Evolutionary conservation across 2,329 filamentous ascomycete genomes (phyloP).

Genomic region (Penicillium olsonii): DNA sequence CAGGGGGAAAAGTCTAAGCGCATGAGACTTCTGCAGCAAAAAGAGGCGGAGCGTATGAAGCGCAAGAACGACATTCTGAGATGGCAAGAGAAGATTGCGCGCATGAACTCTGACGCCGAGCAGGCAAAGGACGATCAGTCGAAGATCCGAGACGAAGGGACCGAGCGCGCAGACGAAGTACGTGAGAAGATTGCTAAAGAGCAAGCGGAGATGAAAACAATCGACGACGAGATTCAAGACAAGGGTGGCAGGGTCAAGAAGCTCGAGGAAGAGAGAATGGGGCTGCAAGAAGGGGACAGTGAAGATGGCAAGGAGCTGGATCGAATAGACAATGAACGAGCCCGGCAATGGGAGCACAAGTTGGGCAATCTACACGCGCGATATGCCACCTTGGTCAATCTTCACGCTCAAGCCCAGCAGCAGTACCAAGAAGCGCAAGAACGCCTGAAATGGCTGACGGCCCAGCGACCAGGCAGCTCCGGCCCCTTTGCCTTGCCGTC

Average conservation of each 20-base stretch:
- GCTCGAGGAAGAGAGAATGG: slow-evolving; percentile 60
- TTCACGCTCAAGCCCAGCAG: slow-evolving; percentile 46
- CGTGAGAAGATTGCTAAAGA: slow-evolving; percentile 48
- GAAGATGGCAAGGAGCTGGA: slow-evolving; percentile 55
- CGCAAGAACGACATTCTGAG: slow-evolving; percentile 60
- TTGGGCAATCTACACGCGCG: slow-evolving; percentile 44
- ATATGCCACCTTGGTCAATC: slow-evolving; percentile 44
- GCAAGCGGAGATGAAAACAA: slow-evolving; percentile 52
- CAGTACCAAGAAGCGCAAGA: slow-evolving; percentile 51
- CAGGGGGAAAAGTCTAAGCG: slow-evolving; percentile 78
- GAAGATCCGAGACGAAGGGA: slow-evolving; percentile 42
- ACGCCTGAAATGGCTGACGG: slow-evolving; percentile 45
- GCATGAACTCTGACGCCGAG: slow-evolving; percentile 53
- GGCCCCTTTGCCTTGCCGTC: slow-evolving; percentile 44
- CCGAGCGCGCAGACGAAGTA: slow-evolving; percentile 43
- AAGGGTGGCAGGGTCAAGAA: slow-evolving; percentile 62
- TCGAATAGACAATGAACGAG: slow-evolving; percentile 51
- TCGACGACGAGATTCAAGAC: slow-evolving; percentile 64
- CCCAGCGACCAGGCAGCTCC: slow-evolving; percentile 39
- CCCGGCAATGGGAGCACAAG: slow-evolving; percentile 49
- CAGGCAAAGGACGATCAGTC: slow-evolving; percentile 46
- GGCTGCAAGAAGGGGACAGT: slow-evolving; percentile 48
- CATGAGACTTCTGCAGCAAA: slow-evolving; percentile 64
- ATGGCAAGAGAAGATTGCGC: slow-evolving; percentile 58
- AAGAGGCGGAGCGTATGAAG: slow-evolving; percentile 62